Percentiles rank a stretch among this genome's conserved stretches.
Conservation (phyloP, 306 rosid genomes). For the Trifolium fragiferum region DNA sequence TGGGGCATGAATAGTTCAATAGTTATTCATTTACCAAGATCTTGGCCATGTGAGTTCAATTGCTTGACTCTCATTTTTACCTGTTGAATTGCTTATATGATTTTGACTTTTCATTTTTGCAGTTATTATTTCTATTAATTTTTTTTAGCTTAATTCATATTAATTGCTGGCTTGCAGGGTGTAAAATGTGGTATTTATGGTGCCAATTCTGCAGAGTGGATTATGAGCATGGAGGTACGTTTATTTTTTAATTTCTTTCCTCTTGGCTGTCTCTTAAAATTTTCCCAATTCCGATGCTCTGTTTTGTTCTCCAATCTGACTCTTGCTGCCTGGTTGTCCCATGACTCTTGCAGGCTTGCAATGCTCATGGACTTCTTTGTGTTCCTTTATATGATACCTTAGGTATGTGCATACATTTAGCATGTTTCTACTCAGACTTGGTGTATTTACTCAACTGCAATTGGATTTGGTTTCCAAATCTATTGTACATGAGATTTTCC, state of each 20-base stretch:
- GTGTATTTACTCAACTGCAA: slow-evolving; percentile 26
- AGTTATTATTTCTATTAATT: slow-evolving; percentile 7
- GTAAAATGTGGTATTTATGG: slow-evolving; percentile 92
- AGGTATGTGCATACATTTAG: slow-evolving; percentile 61
- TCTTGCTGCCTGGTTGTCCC: not conserved
- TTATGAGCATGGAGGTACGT: slow-evolving; percentile 91
- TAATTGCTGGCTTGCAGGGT: slow-evolving; percentile 61
- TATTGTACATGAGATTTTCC: slow-evolving; percentile 27
- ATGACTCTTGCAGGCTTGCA: slow-evolving; percentile 77
- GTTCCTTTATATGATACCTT: slow-evolving; percentile 94
- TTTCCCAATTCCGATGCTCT: slow-evolving; percentile 13
- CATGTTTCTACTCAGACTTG: slow-evolving; percentile 20
- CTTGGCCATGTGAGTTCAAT: slow-evolving; percentile 16
- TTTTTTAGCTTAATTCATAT: slow-evolving; percentile 26
- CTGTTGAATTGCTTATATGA: slow-evolving; percentile 3
- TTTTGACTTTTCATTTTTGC: slow-evolving; percentile 12
- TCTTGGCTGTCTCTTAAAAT: not conserved
- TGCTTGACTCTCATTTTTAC: slow-evolving; percentile 6
- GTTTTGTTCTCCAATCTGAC: slow-evolving; percentile 11
- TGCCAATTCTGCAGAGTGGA: slow-evolving; percentile 81
- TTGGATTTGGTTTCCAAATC: slow-evolving; percentile 20
- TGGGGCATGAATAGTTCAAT: slow-evolving; percentile 24
- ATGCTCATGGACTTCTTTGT: slow-evolving; percentile 93
- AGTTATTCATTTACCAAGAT: slow-evolving; percentile 3
- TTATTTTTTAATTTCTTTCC: slow-evolving; percentile 25